A percentile compares a stretch with the other conserved stretches of the same genome.
phyloP scores from a whole-genome alignment of 2,329 filamentous ascomycete genomes.

The Fusarium sp. region DNA sequence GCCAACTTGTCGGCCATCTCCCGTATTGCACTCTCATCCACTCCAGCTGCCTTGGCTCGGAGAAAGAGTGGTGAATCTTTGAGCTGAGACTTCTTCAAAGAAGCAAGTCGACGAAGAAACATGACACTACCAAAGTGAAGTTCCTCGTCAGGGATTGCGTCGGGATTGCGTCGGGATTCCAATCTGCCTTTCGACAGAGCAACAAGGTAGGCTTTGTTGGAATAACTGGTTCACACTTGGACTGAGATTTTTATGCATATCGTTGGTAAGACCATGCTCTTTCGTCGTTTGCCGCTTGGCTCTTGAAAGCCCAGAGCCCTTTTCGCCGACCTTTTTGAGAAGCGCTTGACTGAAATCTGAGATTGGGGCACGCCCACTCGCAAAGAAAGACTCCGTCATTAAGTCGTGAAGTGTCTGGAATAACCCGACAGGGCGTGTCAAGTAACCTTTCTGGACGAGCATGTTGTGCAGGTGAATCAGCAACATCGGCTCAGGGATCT shows the following conservation, averaged over 20 bases:
- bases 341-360: slow-evolving; percentile 19
- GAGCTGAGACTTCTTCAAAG: slow-evolving; percentile 42
- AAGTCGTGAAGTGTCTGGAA: slow-evolving; percentile 44
- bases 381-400: slow-evolving; percentile 26
- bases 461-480: slow-evolving; percentile 62
- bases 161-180: slow-evolving; percentile 52
- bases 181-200: slow-evolving; percentile 48
- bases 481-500: slow-evolving; percentile 52
- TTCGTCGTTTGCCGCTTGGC: neutral
- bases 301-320: neutral
- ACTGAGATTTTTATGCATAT: neutral
- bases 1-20: neutral
- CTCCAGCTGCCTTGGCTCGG: slow-evolving; percentile 19
- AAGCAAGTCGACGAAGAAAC: slow-evolving; percentile 43
- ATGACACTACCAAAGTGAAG: slow-evolving; percentile 43
- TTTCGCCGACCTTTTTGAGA: neutral
- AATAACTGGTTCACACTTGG: slow-evolving; percentile 45
- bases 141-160: slow-evolving; percentile 51
- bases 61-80: slow-evolving; percentile 47
- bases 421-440: slow-evolving; percentile 50
- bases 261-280: neutral
- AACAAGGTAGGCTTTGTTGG: slow-evolving; percentile 48
- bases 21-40: neutral
- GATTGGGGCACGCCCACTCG: slow-evolving; percentile 13
- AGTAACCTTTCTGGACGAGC: slow-evolving; percentile 55